Evolutionary conservation across 2,329 filamentous ascomycete species (phyloP).

Genomic region (Fonsecaea erecta): DNA sequence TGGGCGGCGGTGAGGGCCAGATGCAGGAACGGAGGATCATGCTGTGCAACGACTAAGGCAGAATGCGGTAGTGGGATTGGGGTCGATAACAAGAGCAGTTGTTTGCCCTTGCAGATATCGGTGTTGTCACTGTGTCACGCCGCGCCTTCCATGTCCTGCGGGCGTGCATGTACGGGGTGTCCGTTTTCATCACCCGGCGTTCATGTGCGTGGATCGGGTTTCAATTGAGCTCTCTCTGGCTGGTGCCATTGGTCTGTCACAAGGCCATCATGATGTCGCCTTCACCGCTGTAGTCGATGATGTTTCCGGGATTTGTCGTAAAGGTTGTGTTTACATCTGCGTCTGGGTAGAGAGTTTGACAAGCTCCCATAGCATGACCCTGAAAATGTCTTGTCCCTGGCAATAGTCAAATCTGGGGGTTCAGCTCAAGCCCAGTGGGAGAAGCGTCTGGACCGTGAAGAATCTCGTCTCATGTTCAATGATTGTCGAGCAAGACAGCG

Average conservation of each 20-base stretch:
- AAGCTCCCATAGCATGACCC: not conserved
- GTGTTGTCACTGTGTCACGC: not conserved
- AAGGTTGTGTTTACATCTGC: not conserved
- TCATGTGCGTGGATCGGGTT: not conserved
- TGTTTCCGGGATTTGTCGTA: not conserved
- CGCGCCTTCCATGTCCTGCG: not conserved
- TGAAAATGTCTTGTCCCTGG: not conserved
- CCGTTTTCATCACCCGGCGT: not conserved
- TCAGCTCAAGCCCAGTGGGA: not conserved
- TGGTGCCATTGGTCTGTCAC: not conserved
- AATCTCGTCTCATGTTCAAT: not conserved
- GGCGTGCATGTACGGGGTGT: not conserved
- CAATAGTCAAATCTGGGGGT: not conserved
- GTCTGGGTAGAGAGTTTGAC: not conserved
- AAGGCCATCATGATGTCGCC: not conserved
- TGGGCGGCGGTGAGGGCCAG: not conserved
- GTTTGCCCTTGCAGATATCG: not conserved
- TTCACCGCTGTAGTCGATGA: not conserved
- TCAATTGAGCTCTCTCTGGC: not conserved
- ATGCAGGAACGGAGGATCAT: not conserved
- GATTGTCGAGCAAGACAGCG: not conserved
- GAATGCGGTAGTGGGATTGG: not conserved
- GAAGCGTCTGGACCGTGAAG: not conserved
- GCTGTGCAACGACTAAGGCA: not conserved
- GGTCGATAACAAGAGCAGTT: not conserved